Percentiles rank a stretch among this genome's conserved stretches.
Evolutionary conservation across 371 early-diverging fungal species (phyloP).

Genomic region (Lichtheimia ornata): DNA sequence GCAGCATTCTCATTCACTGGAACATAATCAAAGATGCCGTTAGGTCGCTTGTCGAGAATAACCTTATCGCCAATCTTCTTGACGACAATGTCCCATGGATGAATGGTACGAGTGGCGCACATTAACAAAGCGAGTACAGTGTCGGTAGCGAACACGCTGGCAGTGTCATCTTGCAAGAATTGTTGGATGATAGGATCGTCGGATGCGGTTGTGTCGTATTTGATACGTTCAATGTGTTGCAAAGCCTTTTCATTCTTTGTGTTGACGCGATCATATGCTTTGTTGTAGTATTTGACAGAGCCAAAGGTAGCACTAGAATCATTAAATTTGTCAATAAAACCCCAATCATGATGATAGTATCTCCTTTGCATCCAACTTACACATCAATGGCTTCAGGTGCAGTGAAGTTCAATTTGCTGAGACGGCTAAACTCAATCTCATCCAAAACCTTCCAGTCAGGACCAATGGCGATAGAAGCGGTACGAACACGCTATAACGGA

Average conservation of each 20-base stretch:
- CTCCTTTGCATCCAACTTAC: constrained; percentile 41
- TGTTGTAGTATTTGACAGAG: constrained; percentile 76
- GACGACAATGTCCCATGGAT: constrained; percentile 96
- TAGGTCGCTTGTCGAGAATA: constrained; percentile 91
- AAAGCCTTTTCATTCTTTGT: constrained; percentile 81
- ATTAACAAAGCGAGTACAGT: constrained; percentile 88
- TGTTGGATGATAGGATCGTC: constrained; percentile 79
- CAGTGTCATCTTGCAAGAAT: constrained; percentile 65
- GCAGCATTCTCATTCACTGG: constrained; percentile 95
- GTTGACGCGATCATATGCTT: constrained; percentile 83
- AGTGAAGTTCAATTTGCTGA: constrained; percentile 82
- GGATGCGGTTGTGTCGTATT: constrained; percentile 79
- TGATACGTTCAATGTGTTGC: constrained; percentile 68
- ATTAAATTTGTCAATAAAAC: neutral
- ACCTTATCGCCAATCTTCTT: constrained; percentile 86
- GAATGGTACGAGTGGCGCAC: constrained; percentile 89
- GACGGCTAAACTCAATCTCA: constrained; percentile 90
- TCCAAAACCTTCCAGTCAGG: constrained; percentile 92
- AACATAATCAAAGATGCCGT: constrained; percentile 73
- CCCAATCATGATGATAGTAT: no score
- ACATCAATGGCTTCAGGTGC: constrained; percentile 78
- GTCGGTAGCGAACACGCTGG: constrained; percentile 90
- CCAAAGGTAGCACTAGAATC: constrained; percentile 58
- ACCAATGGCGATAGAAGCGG: constrained; percentile 86
- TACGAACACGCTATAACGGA: constrained; percentile 70